A percentile compares a stretch with the other conserved stretches of the same genome.
Evolutionary conservation across 805 yeast species (phyloP).

Genomic region (Lachancea thermotolerans): DNA sequence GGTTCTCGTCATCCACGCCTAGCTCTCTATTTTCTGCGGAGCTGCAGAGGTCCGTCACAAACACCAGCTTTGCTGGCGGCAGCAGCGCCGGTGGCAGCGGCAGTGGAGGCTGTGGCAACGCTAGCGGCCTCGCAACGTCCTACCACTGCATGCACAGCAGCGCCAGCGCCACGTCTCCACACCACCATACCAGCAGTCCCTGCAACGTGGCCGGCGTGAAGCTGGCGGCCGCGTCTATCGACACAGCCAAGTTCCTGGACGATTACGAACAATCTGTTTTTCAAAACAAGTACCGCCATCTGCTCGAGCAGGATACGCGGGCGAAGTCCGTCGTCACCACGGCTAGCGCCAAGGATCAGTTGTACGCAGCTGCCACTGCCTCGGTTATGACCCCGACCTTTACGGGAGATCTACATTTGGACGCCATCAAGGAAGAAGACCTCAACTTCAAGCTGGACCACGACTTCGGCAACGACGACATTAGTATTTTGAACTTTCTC

Average conservation of each 20-base stretch:
- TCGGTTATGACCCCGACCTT: conserved; percentile 1
- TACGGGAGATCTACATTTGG: conserved; percentile 6
- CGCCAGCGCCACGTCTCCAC: conserved; percentile 2
- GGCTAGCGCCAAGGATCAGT: neutral
- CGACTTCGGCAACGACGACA: conserved; percentile 8
- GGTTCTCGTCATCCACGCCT: conserved; percentile 22
- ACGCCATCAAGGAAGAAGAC: conserved; percentile 12
- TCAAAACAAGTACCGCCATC: conserved; percentile 14
- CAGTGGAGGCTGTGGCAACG: no score
- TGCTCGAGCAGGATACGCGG: conserved; percentile 1
- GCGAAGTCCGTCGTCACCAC: neutral
- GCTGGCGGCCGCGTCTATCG: conserved; percentile 1
- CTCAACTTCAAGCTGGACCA: conserved; percentile 6
- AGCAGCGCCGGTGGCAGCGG: no score
- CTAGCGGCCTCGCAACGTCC: neutral
- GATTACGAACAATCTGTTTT: conserved; percentile 20
- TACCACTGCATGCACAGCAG: neutral
- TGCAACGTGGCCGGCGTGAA: conserved; percentile 1
- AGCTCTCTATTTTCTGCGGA: conserved; percentile 24
- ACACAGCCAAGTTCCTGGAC: conserved; percentile 17
- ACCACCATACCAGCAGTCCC: conserved; percentile 5
- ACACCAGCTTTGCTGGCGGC: conserved; percentile 4
- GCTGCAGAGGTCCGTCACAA: conserved; percentile 10
- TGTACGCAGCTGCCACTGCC: neutral
- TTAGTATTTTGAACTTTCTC: conserved; percentile 10